Percentiles rank a stretch among this genome's conserved stretches.
phyloP scores from a whole-genome alignment of 2,329 filamentous ascomycete species.

The Fusarium coicis region DNA sequence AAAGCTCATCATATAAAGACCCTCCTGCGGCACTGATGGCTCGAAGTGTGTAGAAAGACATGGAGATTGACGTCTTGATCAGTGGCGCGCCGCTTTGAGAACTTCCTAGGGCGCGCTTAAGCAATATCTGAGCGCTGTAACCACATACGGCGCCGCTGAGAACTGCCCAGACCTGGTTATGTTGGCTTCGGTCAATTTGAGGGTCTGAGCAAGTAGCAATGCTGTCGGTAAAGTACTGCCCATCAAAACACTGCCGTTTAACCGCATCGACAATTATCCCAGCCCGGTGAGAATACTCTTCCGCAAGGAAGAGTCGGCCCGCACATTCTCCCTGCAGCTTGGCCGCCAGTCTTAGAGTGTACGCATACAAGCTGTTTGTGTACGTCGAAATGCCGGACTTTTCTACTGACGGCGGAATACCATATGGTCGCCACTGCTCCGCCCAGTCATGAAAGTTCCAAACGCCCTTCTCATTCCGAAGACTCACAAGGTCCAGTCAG shows the following conservation, averaged over 20 bases:
- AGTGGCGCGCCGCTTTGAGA: rapidly evolving
- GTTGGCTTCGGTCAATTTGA: not conserved
- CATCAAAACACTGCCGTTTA: not conserved
- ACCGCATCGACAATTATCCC: not conserved
- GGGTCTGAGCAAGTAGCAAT: not conserved
- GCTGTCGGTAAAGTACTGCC: not conserved
- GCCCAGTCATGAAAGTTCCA: not conserved
- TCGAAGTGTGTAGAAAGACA: not conserved
- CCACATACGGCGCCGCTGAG: not conserved
- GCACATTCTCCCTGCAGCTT: not conserved
- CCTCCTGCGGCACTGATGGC: not conserved
- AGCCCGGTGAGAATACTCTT: not conserved
- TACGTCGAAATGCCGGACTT: not conserved
- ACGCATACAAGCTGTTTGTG: not conserved
- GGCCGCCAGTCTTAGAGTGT: not conserved
- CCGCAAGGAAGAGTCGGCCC: not conserved
- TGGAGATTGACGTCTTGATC: not conserved
- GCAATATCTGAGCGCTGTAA: not conserved
- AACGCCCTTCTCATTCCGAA: not conserved
- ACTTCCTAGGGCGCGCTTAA: not conserved
- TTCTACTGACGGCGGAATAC: not conserved
- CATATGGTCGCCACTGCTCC: not conserved
- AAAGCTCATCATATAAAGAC: rapidly evolving
- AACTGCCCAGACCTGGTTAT: not conserved
- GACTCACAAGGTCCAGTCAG: rapidly evolving